Base-by-base conservation (phyloP, 208 protist species). In the Trypanosoma melophagium region DNA sequence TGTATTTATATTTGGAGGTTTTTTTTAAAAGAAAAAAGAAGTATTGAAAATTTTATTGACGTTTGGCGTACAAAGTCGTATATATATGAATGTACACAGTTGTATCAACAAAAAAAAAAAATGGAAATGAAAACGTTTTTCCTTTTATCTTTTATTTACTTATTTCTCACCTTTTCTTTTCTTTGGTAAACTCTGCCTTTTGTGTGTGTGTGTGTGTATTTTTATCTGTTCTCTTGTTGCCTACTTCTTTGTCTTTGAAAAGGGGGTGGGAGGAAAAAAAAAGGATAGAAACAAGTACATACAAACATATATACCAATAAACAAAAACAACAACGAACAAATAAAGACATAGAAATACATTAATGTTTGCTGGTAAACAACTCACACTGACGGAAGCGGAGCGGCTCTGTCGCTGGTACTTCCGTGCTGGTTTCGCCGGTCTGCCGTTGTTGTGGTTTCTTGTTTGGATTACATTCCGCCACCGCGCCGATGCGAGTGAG, bases 381-480 rank as follows among this genome's bases (percentile, higher is more conserved):
- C 60, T 86, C 19, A 74, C 44, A 8, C 16, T 66, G 1, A 42
- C 41, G 7, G 47, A 67, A 22, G 76, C 76, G 13, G 80, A 82
- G 63, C 55, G 57, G 42, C 16, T 83, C 16, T 80, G 72, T 56
- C 49, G 49, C 12, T 50, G 44, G 60, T 86, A 86, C 59, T 83
- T 80, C 38, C 62, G 45, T 57, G 58, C 35, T 14, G 80, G 80
- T n/a, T 86, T 82, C 50, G 45, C 70, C 13, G 74, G 71, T 49
- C 67, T 86, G 7, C 80, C 80, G 31, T 79, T 61, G 63, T 54
- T 86, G 14, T 83, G 76, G 80, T 68, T 75, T 14, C 44, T 69
- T 7, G 60, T 62, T 1, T 80, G 69, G 66, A 44, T 79, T 5
- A 60, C 59, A n/a, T 83, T 83, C 57, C 69, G 67, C 9, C 63